A percentile compares a stretch with the other conserved stretches of the same genome.
phyloP scores from a whole-genome alignment of 345 rosid genomes.

The Citrus glauca region DNA sequence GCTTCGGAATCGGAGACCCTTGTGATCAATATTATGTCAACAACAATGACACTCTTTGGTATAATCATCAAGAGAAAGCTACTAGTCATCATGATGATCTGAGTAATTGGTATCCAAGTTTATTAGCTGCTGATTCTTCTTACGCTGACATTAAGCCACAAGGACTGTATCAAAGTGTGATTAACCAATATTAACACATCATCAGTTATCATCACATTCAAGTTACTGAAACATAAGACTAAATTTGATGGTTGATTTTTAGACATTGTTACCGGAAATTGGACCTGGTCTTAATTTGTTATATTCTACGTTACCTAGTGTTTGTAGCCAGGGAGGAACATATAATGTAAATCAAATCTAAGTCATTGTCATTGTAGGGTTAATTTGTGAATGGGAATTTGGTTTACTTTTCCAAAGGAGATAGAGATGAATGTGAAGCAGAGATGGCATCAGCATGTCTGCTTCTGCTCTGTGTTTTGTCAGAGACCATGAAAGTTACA shows the following conservation, averaged over 20 bases:
- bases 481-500: conserved; percentile 19
- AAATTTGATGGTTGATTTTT: conserved; percentile 6
- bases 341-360: neutral
- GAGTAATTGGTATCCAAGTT: conserved; percentile 11
- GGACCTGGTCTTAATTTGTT: neutral
- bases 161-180: conserved; percentile 19
- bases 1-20: conserved; percentile 18
- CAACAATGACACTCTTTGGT: conserved; percentile 21
- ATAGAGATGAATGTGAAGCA: neutral
- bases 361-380: neutral
- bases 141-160: conserved; percentile 21
- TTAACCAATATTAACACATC: conserved; percentile 13
- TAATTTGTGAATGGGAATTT: neutral
- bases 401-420: neutral
- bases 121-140: conserved; percentile 12
- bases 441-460: conserved; percentile 20
- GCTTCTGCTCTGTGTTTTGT: conserved; percentile 3
- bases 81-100: neutral
- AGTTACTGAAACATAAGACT: neutral
- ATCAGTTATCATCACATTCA: neutral
- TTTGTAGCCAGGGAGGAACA: neutral
- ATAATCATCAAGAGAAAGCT: conserved; percentile 1
- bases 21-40: conserved; percentile 15
- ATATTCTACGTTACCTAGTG: neutral
- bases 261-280: conserved; percentile 3